A percentile compares a stretch with the other conserved stretches of the same genome.
phyloP scores from a whole-genome alignment of 2,329 filamentous ascomycete species.

The Hymenoscyphus fructigenus region DNA sequence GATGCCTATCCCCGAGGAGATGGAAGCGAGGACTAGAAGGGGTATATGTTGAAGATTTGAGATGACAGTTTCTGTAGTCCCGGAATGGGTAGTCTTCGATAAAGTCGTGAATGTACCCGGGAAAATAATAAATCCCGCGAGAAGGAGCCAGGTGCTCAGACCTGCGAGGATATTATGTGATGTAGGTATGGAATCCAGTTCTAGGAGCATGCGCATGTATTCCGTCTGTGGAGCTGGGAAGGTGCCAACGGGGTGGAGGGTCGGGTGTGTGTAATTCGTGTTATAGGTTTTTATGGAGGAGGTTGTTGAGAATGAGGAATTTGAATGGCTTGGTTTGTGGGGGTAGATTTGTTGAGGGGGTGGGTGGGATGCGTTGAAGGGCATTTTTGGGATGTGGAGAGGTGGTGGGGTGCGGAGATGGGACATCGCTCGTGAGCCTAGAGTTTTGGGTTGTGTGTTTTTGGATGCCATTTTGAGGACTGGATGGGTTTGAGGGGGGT shows the following conservation, averaged over 20 bases:
- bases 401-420: constrained; percentile 11
- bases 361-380: constrained; percentile 4
- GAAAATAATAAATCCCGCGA: constrained; percentile 35
- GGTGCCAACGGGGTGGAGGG: constrained; percentile 15
- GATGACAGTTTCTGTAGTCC: constrained; percentile 19
- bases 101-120: constrained; percentile 34
- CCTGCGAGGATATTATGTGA: constrained; percentile 33
- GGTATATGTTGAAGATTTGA: constrained; percentile 27
- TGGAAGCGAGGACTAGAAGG: constrained; percentile 25
- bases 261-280: constrained; percentile 6
- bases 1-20: constrained; percentile 29
- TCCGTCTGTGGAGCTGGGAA: constrained; percentile 30
- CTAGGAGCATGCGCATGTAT: constrained; percentile 34
- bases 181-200: constrained; percentile 32
- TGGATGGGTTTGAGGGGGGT: too few species aligned
- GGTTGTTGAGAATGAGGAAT: constrained; percentile 9
- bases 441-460: constrained; percentile 13
- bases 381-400: neutral
- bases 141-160: constrained; percentile 33
- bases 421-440: constrained; percentile 9
- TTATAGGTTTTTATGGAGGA: constrained; percentile 1
- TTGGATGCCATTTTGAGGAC: neutral
- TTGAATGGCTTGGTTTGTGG: neutral
- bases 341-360: constrained; percentile 3
- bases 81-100: constrained; percentile 7